A percentile compares a stretch with the other conserved stretches of the same genome.
These are phyloP conservation scores for Cercis canadensis DNA, from an alignment of 306 rosid species.

Conservation along the genomic window DNA sequence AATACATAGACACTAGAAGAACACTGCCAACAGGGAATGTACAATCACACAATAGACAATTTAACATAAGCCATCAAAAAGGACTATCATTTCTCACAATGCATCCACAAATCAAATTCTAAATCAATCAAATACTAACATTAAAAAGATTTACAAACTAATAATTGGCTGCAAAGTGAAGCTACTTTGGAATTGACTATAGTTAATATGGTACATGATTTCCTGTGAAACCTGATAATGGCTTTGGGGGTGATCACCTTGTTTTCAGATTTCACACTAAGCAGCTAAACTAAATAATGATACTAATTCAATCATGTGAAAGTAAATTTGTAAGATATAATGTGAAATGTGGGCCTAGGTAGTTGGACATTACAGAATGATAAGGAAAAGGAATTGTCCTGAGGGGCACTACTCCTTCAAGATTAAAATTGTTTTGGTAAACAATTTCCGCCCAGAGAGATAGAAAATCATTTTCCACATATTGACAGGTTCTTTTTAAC, in stretches of 20 bases:
- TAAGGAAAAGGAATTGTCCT: background rate
- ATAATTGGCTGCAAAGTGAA: too few relatives aligned
- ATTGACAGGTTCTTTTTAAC: conserved; percentile 26
- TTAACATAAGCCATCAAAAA: background rate
- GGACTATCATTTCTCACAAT: too few relatives aligned
- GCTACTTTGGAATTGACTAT: too few relatives aligned
- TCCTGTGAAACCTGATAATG: background rate
- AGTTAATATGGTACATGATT: too few relatives aligned
- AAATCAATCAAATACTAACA: too few relatives aligned
- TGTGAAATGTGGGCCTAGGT: conserved; percentile 2
- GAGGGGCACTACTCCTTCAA: conserved; percentile 16
- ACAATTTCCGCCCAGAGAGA: conserved; percentile 20
- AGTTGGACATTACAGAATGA: conserved; percentile 1
- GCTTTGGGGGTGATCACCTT: conserved; percentile 3
- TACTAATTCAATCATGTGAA: conserved; percentile 16
- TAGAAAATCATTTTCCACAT: conserved; percentile 33
- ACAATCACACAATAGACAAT: too few relatives aligned
- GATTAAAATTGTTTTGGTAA: conserved; percentile 19
- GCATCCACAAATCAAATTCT: too few relatives aligned
- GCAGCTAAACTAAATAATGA: background rate
- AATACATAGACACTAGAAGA: background rate
- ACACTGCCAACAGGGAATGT: too few relatives aligned
- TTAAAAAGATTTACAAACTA: too few relatives aligned
- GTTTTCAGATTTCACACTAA: background rate
- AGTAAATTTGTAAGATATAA: conserved; percentile 1